Conservation (phyloP, 2,329 filamentous ascomycete genomes). For the Chalara sp. region DNA sequence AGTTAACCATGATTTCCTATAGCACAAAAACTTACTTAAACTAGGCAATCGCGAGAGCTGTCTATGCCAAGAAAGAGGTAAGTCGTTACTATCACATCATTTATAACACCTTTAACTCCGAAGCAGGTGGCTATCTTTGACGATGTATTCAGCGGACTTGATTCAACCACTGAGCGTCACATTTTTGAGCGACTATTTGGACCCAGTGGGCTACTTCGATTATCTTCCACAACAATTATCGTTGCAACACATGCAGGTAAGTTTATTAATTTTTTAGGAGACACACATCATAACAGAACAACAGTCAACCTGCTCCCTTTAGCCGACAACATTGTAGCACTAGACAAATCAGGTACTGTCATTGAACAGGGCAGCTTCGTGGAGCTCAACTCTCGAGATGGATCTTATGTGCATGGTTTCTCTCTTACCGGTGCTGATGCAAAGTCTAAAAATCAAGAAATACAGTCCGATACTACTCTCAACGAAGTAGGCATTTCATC, state of each 20-base stretch:
- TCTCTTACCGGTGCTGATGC: neutral
- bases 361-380: slow-evolving; percentile 30
- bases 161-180: slow-evolving; percentile 11
- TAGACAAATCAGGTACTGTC: slow-evolving; percentile 27
- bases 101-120: no score
- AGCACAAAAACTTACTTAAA: neutral
- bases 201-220: slow-evolving; percentile 9
- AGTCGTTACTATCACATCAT: neutral
- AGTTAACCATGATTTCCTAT: slow-evolving; percentile 24
- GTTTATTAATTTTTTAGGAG: neutral
- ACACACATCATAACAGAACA: neutral
- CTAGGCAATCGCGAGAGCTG: neutral
- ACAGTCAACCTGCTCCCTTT: slow-evolving; percentile 17
- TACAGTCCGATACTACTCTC: neutral
- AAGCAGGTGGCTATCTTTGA: slow-evolving; percentile 11
- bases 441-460: neutral
- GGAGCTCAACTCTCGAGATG: slow-evolving; percentile 9
- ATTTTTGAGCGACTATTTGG: slow-evolving; percentile 12
- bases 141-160: slow-evolving; percentile 18
- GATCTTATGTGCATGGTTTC: no score
- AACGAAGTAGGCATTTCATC: neutral
- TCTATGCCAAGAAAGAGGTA: neutral
- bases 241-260: slow-evolving; percentile 17
- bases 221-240: slow-evolving; percentile 26
- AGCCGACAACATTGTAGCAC: slow-evolving; percentile 30